These are phyloP conservation scores for Penicillium flavigenum DNA, from an alignment of 495 filamentous ascomycete species.

Conservation along the genomic window DNA sequence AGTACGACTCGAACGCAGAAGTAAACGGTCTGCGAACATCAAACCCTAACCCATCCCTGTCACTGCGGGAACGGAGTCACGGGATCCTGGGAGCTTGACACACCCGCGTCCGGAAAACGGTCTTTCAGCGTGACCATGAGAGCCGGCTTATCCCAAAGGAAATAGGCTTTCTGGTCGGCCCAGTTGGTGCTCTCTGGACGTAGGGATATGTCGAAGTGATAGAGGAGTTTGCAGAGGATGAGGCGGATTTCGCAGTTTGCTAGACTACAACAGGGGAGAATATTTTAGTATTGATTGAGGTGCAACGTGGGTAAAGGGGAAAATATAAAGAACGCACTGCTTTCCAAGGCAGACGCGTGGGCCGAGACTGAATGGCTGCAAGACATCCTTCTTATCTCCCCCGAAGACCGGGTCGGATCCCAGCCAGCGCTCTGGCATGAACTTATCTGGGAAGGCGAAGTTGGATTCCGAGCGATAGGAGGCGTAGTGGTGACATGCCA, in stretches of 20 bases:
- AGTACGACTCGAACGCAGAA: not conserved
- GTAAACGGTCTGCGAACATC: not conserved
- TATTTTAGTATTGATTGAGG: not conserved
- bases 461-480: conserved; percentile 35
- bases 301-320: not conserved
- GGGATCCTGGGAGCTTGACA: not conserved
- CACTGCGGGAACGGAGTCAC: not conserved
- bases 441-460: conserved; percentile 38
- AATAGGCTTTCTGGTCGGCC: conserved; percentile 41
- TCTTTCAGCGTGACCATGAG: conserved; percentile 29
- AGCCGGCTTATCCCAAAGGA: conserved; percentile 49
- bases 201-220: conserved; percentile 51
- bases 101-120: not conserved
- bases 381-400: conserved; percentile 35
- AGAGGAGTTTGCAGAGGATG: conserved; percentile 51
- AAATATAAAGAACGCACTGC: conserved; percentile 27
- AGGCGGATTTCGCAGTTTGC: conserved; percentile 58
- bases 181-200: conserved; percentile 35
- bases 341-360: conserved; percentile 45
- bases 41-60: not conserved
- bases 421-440: conserved; percentile 50
- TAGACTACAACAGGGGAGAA: conserved; percentile 31
- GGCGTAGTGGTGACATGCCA: conserved; percentile 39
- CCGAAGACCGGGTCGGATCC: conserved; percentile 29
- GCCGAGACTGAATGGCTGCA: conserved; percentile 47